Conservation (phyloP, 176 grass and related monocot genomes). For the Stipa capillata region DNA sequence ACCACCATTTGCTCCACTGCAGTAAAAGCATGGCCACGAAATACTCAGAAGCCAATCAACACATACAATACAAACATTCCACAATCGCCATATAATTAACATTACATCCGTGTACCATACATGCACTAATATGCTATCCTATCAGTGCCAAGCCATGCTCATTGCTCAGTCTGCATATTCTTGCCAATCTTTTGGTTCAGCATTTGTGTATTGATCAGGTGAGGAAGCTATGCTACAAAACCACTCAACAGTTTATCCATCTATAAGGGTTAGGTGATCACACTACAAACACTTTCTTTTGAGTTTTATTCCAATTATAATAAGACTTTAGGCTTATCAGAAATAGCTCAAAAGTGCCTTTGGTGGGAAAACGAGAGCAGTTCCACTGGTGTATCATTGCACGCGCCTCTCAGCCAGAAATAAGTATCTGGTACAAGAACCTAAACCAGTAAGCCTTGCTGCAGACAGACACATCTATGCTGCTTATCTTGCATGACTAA, state of each 20-base stretch:
- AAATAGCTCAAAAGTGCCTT: background rate
- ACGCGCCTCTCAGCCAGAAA: background rate
- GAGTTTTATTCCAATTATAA: background rate
- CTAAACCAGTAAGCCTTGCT: background rate
- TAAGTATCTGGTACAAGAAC: background rate
- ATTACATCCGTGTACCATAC: background rate
- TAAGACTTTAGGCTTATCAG: background rate
- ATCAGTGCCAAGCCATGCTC: background rate
- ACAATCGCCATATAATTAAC: background rate
- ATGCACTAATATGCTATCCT: background rate
- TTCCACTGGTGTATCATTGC: background rate
- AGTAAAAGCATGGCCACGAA: conserved; percentile 3
- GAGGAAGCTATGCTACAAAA: background rate
- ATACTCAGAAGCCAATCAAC: conserved; percentile 7
- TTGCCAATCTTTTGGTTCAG: background rate
- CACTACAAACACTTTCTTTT: background rate
- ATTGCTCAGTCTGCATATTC: background rate
- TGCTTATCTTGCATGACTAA: background rate
- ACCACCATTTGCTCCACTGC: conserved; percentile 60
- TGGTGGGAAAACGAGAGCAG: background rate
- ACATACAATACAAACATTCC: background rate
- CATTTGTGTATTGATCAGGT: background rate
- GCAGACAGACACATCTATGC: background rate
- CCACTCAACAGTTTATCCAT: background rate
- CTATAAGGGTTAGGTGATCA: background rate